Evolutionary conservation across 352 stramenopile species (phyloP), one percentile per base, ranked within the genome.

Genomic region (Bremia lactucae): DNA sequence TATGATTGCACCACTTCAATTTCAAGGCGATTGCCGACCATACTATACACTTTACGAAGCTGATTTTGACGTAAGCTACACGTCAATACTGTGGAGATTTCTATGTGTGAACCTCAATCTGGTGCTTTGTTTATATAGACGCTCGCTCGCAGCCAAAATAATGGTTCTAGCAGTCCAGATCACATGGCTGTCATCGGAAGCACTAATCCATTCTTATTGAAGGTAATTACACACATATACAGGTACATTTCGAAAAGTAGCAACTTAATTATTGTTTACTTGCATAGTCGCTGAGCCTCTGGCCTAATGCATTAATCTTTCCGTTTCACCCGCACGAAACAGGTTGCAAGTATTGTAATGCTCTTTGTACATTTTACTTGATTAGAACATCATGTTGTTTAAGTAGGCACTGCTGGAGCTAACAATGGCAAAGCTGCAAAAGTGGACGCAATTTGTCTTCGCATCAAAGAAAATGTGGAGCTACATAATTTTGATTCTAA

Each of bases 161-260:
- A 62, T 22, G 72, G 68, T 21, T 42, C 69, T 15, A 82, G 68
- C 43, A 45, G 41, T 22, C 55, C 61, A 0, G 67, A 73, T 19
- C 43, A 64, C 18, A 70, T 74, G 43, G 86, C 62, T 23, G 59
- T 91, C 0, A 66, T 94, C 13, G 81, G 81, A 39, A 88, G 78
- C 15, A 94, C 81, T 14, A 94, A 91, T 21, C 81, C 81, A 1
- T 91, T 91, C 42, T 94, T 94, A 39, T 69, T 91, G 62, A 94
- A 91, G 64, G 72, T 28, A 29, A 2, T 18, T 19, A 41, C 29
- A 38, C 8, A 29, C 26, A 25, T 42, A 2, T 29, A 10, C 23
- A 36, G 9, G 10, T 28, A n/a, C 6, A n/a, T n/a, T n/a, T n/a
- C n/a, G n/a, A n/a, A n/a, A n/a, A n/a, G n/a, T 43, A 16, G 20